Evolutionary conservation across 352 stramenopile genomes (phyloP).

Genomic region (Globisporangium orthogonon): DNA sequence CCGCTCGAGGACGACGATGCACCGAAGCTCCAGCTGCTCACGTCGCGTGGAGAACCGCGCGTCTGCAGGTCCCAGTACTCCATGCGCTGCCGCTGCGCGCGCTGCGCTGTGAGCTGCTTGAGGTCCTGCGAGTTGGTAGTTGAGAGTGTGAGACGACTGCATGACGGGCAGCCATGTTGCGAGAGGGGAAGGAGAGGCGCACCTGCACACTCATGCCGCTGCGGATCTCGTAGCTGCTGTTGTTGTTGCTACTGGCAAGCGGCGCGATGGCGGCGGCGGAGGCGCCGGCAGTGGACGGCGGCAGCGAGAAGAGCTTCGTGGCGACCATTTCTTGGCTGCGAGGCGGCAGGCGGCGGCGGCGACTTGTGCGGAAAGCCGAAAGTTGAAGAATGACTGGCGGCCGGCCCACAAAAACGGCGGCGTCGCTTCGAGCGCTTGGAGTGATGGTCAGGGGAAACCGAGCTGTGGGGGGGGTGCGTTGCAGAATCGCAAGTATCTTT

Average conservation of each 20-base stretch:
- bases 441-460: too few species aligned
- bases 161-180: too few species aligned
- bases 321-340: conserved; percentile 25
- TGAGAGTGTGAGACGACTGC: too few species aligned
- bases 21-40: conserved; percentile 20
- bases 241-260: conserved; percentile 11
- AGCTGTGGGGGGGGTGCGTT: too few species aligned
- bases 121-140: conserved; percentile 34
- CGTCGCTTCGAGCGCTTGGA: not conserved
- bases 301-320: conserved; percentile 24
- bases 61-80: conserved; percentile 52
- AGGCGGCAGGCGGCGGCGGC: too few species aligned
- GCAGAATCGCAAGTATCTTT: too few species aligned
- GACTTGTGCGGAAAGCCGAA: not conserved
- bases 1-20: conserved; percentile 8
- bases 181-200: too few species aligned
- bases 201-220: conserved; percentile 84
- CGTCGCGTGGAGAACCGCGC: conserved; percentile 36
- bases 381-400: not conserved
- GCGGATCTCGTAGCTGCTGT: conserved; percentile 53
- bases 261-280: not conserved
- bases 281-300: not conserved
- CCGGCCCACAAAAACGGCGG: not conserved
- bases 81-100: conserved; percentile 50
- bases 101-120: conserved; percentile 78